Evolutionary conservation across 2,329 filamentous ascomycete genomes (phyloP).

Genomic region (Epichloe gansuensis): DNA sequence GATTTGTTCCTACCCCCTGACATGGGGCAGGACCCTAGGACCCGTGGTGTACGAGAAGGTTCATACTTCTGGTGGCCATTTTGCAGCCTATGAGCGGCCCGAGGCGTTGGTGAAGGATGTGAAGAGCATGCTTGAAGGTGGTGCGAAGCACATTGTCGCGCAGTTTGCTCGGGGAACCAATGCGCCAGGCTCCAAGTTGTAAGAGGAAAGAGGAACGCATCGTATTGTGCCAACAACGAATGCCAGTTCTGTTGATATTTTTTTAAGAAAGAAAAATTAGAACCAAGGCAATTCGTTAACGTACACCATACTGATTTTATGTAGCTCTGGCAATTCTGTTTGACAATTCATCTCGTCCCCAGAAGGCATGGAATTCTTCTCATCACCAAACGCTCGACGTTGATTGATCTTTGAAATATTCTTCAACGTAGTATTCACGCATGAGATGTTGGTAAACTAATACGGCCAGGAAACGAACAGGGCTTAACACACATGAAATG

Average conservation of each 20-base stretch:
- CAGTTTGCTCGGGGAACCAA: background rate
- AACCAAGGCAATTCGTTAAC: too few relatives aligned
- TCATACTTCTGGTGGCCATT: conserved; percentile 45
- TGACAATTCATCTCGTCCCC: too few relatives aligned
- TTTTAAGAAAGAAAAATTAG: too few relatives aligned
- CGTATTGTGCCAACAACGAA: background rate
- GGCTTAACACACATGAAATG: too few relatives aligned
- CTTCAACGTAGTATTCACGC: too few relatives aligned
- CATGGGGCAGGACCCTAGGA: conserved; percentile 47
- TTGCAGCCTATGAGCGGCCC: conserved; percentile 47
- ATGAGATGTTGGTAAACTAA: too few relatives aligned
- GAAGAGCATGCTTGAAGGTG: conserved; percentile 39
- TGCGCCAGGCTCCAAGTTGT: background rate
- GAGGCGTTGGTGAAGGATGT: conserved; percentile 40
- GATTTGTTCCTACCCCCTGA: conserved; percentile 42
- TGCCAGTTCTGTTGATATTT: background rate
- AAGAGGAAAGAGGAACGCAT: background rate
- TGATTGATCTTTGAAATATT: too few relatives aligned
- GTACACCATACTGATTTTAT: too few relatives aligned
- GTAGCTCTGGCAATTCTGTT: too few relatives aligned
- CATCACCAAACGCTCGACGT: too few relatives aligned
- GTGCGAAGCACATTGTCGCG: conserved; percentile 1
- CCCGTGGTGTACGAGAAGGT: conserved; percentile 44
- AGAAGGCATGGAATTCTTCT: too few relatives aligned
- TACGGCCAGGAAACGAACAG: too few relatives aligned